Percentiles rank a stretch among this genome's conserved stretches.
Conservation (phyloP, 2,329 filamentous ascomycete genomes). For the Aspergillus clavatus region DNA sequence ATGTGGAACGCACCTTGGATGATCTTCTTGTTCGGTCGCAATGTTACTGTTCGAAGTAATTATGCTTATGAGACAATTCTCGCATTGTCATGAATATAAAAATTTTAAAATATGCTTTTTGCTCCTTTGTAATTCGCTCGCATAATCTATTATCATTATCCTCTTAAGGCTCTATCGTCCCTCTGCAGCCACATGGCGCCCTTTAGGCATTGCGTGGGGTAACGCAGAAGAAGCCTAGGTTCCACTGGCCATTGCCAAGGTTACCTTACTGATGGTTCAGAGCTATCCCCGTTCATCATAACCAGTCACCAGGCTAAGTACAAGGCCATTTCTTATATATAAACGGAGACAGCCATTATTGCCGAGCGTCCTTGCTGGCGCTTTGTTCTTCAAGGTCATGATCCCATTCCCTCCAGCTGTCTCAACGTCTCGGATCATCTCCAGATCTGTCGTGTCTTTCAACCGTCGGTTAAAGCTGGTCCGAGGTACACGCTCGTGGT, state of each 20-base stretch:
- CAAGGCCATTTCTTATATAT: no score
- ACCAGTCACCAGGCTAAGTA: no score
- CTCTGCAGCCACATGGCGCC: background rate
- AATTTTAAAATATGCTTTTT: slow-evolving; percentile 4
- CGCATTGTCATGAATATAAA: background rate
- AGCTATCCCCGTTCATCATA: no score
- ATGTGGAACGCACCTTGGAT: slow-evolving; percentile 18
- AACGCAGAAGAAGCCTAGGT: slow-evolving; percentile 9
- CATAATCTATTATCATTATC: background rate
- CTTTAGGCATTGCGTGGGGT: slow-evolving; percentile 6
- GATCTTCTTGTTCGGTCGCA: background rate
- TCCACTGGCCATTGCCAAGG: slow-evolving; percentile 3
- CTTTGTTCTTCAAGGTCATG: slow-evolving; percentile 6
- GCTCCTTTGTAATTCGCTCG: background rate
- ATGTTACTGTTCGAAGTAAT: background rate
- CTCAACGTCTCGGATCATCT: slow-evolving; percentile 9
- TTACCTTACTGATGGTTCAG: no score
- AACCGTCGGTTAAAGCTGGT: slow-evolving; percentile 4
- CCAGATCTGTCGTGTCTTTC: background rate
- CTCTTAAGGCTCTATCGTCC: background rate
- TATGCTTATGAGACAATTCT: background rate
- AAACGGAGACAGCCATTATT: no score
- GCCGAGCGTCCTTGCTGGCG: no score
- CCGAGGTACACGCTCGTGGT: slow-evolving; percentile 7
- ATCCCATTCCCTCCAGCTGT: slow-evolving; percentile 4